phyloP scores from a whole-genome alignment of 2,329 filamentous ascomycete species.

The Epichloe amarillans region DNA sequence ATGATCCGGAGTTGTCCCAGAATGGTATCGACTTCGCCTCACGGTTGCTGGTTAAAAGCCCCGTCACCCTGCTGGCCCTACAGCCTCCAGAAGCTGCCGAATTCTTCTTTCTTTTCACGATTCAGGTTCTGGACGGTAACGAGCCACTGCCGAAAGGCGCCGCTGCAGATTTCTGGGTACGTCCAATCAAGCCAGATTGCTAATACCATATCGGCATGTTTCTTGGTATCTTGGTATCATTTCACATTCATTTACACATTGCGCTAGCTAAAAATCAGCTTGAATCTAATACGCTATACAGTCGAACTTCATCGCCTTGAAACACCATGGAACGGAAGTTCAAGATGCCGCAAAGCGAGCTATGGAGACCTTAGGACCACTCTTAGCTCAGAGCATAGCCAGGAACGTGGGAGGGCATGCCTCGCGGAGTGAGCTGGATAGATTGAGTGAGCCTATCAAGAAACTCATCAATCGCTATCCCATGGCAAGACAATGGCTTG shows the following conservation, averaged over 20 bases:
- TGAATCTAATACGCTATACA: slow-evolving; percentile 13
- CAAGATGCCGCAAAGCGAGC: slow-evolving; percentile 33
- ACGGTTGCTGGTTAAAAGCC: slow-evolving; percentile 46
- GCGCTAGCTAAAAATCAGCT: not conserved
- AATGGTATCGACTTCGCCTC: slow-evolving; percentile 60
- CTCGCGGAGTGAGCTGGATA: slow-evolving; percentile 59
- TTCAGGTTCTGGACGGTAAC: slow-evolving; percentile 55
- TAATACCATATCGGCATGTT: not conserved
- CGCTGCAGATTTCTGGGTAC: slow-evolving; percentile 63
- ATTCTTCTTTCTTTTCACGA: slow-evolving; percentile 56
- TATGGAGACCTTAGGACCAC: slow-evolving; percentile 46
- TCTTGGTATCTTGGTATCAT: not conserved
- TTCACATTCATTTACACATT: not conserved
- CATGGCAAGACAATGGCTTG: slow-evolving; percentile 47
- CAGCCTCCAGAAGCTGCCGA: slow-evolving; percentile 45
- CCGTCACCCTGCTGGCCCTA: slow-evolving; percentile 45
- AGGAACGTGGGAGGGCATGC: slow-evolving; percentile 56
- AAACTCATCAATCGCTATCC: slow-evolving; percentile 47
- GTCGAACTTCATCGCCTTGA: slow-evolving; percentile 40
- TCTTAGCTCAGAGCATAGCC: slow-evolving; percentile 45
- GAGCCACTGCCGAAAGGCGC: slow-evolving; percentile 66
- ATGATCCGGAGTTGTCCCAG: slow-evolving; percentile 60
- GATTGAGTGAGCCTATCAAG: slow-evolving; percentile 56
- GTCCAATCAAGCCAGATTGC: slow-evolving; percentile 10
- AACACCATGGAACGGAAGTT: slow-evolving; percentile 26